phyloP scores from a whole-genome alignment of 257 asterid genomes.

The Anisodus tanguticus region DNA sequence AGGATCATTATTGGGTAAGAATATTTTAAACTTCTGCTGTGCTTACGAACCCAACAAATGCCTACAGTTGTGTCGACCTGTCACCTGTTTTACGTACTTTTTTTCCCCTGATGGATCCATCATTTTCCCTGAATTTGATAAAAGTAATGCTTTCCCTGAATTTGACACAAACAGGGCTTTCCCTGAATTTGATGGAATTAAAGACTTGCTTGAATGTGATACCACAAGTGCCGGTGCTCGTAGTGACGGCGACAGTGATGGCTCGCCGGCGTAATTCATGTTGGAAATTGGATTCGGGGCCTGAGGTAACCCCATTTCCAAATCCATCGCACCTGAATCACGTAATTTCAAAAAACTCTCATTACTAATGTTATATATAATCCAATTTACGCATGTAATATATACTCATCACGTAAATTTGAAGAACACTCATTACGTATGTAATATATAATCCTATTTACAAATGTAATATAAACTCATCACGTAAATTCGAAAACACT shows the following conservation, averaged over 20 bases:
- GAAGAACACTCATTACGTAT: too few species aligned
- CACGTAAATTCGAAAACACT: too few species aligned
- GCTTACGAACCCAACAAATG: too few species aligned
- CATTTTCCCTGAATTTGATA: constrained; percentile 68
- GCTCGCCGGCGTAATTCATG: constrained; percentile 24
- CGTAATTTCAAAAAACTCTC: not conserved
- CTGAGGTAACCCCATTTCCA: constrained; percentile 46
- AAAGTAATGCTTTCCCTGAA: constrained; percentile 65
- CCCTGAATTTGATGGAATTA: constrained; percentile 53
- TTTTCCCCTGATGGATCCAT: constrained; percentile 47
- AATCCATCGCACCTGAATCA: constrained; percentile 52
- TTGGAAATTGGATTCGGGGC: constrained; percentile 6
- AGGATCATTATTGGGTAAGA: too few species aligned
- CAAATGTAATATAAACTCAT: too few species aligned
- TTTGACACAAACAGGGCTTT: constrained; percentile 53
- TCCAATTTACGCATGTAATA: too few species aligned
- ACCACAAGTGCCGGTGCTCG: constrained; percentile 62
- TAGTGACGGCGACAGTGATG: constrained; percentile 52
- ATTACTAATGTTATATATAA: too few species aligned
- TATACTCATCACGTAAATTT: too few species aligned
- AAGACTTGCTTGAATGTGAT: constrained; percentile 49
- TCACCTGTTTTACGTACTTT: constrained; percentile 92
- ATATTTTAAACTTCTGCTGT: too few species aligned
- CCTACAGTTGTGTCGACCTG: constrained; percentile 86
- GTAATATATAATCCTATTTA: too few species aligned